Conservation (phyloP, 129 eudicot species). For the Dittrichia graveolens region DNA sequence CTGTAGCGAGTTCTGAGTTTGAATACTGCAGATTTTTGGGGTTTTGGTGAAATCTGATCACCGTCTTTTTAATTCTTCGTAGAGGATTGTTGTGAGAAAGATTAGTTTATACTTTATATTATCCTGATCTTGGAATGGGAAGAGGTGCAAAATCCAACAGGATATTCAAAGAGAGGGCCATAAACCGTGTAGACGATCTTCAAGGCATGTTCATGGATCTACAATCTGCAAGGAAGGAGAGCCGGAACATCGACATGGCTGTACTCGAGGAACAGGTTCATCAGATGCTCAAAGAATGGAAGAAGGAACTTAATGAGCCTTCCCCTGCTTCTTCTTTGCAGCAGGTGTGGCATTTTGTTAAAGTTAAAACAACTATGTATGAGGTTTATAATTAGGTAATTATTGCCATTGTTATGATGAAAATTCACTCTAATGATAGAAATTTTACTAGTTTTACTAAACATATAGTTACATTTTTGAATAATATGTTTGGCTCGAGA, state of each 20-base stretch:
- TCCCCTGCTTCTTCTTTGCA: slow-evolving; percentile 82
- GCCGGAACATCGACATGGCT: slow-evolving; percentile 61
- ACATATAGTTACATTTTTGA: no score
- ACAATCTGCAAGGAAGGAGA: slow-evolving; percentile 77
- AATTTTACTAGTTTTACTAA: no score
- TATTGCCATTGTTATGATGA: background rate
- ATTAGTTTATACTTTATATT: slow-evolving; percentile 6
- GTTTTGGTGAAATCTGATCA: slow-evolving; percentile 14
- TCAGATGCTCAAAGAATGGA: slow-evolving; percentile 88
- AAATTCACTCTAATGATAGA: no score
- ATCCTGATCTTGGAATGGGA: slow-evolving; percentile 40
- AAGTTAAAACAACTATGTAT: background rate
- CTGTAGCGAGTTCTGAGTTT: background rate
- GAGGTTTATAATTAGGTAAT: background rate
- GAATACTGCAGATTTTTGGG: background rate
- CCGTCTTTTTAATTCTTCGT: slow-evolving; percentile 14
- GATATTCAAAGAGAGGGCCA: slow-evolving; percentile 70
- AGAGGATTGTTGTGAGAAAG: slow-evolving; percentile 20
- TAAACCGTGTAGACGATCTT: slow-evolving; percentile 81
- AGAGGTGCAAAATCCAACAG: slow-evolving; percentile 53
- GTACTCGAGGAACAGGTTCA: slow-evolving; percentile 80
- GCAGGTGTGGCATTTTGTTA: slow-evolving; percentile 10
- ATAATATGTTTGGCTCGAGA: no score
- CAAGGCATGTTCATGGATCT: slow-evolving; percentile 72
- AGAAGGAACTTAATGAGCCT: slow-evolving; percentile 72